Base-by-base conservation (phyloP, 805 yeast genomes). In the Isabelozyma gotoi region DNA sequence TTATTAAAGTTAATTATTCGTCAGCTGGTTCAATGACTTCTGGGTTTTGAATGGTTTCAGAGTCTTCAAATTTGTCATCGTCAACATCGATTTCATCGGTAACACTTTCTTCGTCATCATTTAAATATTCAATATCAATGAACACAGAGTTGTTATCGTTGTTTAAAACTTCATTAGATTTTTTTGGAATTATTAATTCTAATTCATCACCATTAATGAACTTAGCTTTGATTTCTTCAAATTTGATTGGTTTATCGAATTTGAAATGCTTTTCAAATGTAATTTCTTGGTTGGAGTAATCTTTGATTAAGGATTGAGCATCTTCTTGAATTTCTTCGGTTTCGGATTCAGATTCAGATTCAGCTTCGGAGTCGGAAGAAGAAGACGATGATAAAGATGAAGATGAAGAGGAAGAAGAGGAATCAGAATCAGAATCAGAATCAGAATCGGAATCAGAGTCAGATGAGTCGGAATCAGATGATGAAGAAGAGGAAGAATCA, bases 221-320 rank as follows among this genome's bases (percentile, higher is more conserved):
- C 41, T 56, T 57, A 20, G 76, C 76, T 46, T 55, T 61, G 48
- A 71, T 67, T 51, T 67, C 63, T 36, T 64, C 62, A 38, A 58
- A 61, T 43, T 66, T 66, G 47, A 71, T 59, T 20, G 60, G 41
- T 53, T 69, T 69, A 43, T 67, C 74, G 48, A 71, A 71, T 42
- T 64, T 65, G 52, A 69, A 70, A 49, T 66, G 68, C 56, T 71
- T 71, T 52, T 70, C 74, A 47, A 71, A 71, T 41, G 56, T 59
- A 40, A 71, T 63, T 55, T 69, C 74, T 39, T 68, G 68, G 44
- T 70, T 65, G 40, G 56, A 50, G 55, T 59, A 71, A 29, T 70
- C 73, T 48, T 59, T 55, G 42, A 70, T 71, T 39, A 71, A 59
- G 20, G 56, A 47, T 48, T 60, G 52, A 11, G 73, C 67, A 38